These are phyloP conservation scores for Prunus armeniaca DNA, from an alignment of 306 rosid species.

Conservation along the genomic window DNA sequence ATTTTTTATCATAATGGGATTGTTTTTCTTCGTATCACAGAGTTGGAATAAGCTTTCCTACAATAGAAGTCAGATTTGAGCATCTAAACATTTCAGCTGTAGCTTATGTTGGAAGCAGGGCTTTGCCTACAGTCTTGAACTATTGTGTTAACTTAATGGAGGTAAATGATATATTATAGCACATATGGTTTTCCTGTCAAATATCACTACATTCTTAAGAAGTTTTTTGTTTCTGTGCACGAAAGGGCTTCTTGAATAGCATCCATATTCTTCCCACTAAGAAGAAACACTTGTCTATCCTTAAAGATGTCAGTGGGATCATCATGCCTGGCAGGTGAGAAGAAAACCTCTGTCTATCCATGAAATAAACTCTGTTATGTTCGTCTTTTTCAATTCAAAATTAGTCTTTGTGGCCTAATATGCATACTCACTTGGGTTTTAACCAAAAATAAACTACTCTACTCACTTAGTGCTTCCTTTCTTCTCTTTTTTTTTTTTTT, in stretches of 20 bases:
- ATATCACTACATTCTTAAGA: neutral
- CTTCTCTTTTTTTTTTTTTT: neutral
- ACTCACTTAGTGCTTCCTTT: neutral
- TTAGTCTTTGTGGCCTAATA: neutral
- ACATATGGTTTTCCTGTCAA: neutral
- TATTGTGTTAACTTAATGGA: conserved; percentile 11
- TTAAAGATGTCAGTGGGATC: conserved; percentile 21
- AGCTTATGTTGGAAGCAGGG: conserved; percentile 14
- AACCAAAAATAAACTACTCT: too few species aligned
- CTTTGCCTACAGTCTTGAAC: conserved; percentile 18
- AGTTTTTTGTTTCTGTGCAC: neutral
- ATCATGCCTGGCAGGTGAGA: conserved; percentile 20
- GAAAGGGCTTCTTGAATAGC: conserved; percentile 14
- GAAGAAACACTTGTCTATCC: conserved; percentile 16
- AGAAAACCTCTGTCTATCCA: too few species aligned
- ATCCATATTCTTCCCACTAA: conserved; percentile 13
- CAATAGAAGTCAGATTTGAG: conserved; percentile 19
- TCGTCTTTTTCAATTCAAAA: neutral
- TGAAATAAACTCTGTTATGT: too few species aligned
- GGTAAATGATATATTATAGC: neutral
- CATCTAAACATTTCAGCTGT: conserved; percentile 11
- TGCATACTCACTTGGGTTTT: too few species aligned
- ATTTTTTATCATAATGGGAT: neutral
- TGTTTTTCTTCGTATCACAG: neutral
- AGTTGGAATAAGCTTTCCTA: conserved; percentile 15